Evolutionary conservation across 1,284 basidiomycete genomes (phyloP).

Genomic region (Boletus mariae): DNA sequence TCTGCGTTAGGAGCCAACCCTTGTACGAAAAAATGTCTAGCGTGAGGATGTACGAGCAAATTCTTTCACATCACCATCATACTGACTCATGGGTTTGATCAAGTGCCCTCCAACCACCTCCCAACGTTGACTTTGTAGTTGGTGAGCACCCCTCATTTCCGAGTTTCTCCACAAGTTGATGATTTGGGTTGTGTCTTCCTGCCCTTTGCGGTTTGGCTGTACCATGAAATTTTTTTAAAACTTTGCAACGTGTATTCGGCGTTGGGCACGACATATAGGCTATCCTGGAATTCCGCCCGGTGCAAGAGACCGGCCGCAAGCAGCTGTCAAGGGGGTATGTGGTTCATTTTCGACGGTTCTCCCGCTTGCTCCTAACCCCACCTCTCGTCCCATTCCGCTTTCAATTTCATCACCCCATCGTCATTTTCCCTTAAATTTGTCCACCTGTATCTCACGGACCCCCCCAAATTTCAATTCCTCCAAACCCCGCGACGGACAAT

Average conservation of each 20-base stretch:
- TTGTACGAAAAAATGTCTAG: slow-evolving; percentile 21
- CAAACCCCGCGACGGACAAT: neutral
- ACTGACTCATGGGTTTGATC: slow-evolving; percentile 4
- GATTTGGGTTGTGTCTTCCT: slow-evolving; percentile 3
- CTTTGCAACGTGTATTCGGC: neutral
- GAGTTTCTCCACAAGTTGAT: slow-evolving; percentile 4
- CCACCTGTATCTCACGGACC: too few species aligned
- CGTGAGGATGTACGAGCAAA: slow-evolving; percentile 29
- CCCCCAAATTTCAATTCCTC: neutral
- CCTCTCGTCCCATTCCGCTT: neutral
- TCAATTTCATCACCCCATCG: neutral
- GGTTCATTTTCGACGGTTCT: neutral
- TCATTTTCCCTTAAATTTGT: neutral
- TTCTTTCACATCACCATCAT: neutral
- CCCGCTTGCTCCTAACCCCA: slow-evolving; percentile 3
- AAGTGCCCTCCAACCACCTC: slow-evolving; percentile 73
- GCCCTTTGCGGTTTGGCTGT: neutral
- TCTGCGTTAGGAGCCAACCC: neutral
- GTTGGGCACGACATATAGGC: slow-evolving; percentile 40
- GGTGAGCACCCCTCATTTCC: slow-evolving; percentile 40
- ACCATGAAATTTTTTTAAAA: neutral
- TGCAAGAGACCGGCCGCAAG: slow-evolving; percentile 66
- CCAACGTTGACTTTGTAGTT: slow-evolving; percentile 80
- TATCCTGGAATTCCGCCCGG: slow-evolving; percentile 79
- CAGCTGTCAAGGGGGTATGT: slow-evolving; percentile 77